Evolutionary conservation across 2,329 filamentous ascomycete genomes (phyloP).

Genomic region (Penicillium sp.): DNA sequence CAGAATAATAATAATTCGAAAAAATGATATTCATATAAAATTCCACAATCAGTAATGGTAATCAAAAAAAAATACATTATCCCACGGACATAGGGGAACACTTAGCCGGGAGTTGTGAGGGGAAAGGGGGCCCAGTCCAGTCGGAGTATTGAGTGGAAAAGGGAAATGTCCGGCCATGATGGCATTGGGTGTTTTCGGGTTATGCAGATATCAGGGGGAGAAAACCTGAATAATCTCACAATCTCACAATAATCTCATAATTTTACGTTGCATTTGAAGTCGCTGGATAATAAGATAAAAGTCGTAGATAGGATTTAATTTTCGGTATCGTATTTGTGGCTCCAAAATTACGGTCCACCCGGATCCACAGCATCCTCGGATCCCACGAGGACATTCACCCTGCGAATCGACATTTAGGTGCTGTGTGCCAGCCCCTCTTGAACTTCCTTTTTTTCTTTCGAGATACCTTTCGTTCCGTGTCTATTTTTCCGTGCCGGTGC

Average conservation of each 20-base stretch:
- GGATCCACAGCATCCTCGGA: slow-evolving; percentile 39
- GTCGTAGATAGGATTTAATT: neutral
- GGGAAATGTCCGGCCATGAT: slow-evolving; percentile 20
- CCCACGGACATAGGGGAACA: slow-evolving; percentile 16
- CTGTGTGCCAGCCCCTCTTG: slow-evolving; percentile 13
- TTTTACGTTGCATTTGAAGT: neutral
- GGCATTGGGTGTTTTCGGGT: neutral
- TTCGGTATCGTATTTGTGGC: neutral
- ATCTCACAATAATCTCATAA: too few relatives aligned
- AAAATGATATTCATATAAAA: neutral
- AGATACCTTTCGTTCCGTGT: slow-evolving; percentile 20
- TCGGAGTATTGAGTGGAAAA: slow-evolving; percentile 22
- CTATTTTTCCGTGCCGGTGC: slow-evolving; percentile 21
- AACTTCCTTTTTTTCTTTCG: slow-evolving; percentile 26
- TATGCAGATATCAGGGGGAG: neutral
- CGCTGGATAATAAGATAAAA: neutral
- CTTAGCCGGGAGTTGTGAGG: slow-evolving; percentile 19
- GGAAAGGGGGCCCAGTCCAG: slow-evolving; percentile 25
- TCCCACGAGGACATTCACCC: slow-evolving; percentile 38
- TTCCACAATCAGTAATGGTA: neutral
- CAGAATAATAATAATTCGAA: slow-evolving; percentile 1
- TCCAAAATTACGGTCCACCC: slow-evolving; percentile 23
- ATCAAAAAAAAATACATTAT: slow-evolving; percentile 7
- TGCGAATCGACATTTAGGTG: slow-evolving; percentile 31
- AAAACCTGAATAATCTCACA: neutral